Base-by-base conservation (phyloP, 2,329 filamentous ascomycete genomes). In the Akanthomyces muscarius region DNA sequence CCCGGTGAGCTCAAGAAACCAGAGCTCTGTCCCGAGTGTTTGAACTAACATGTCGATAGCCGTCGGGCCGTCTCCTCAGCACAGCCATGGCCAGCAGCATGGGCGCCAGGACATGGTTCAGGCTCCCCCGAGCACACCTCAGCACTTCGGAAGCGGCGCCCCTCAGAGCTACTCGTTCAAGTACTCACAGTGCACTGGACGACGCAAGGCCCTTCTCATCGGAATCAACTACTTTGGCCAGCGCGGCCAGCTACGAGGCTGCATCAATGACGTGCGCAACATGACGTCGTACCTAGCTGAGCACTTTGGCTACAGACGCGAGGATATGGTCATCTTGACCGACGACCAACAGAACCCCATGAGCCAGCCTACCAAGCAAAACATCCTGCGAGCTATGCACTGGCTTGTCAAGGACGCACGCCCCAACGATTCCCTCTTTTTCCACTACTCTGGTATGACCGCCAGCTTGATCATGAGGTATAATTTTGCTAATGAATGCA, bases 171-270 rank as follows among this genome's bases (percentile, higher is more conserved):
- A 97, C 75, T 86, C 82, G 51, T 98, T 93, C 76, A 90, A 94
- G 75, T 97, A 97, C 76, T 97, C 92, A 53, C 89, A 89, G 68
- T 98, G 93, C 74, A 96, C 90, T 5, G 94, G 93, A 52, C 86
- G 88, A 70, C 83, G 93, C 73, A 97, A 97, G 79, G 94, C 93
- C 5, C 80, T 97, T 36, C 77, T 98, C 65, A 94, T 97, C 69
- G 94, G 94, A 62, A 97, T 97, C 81, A 97, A 97, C 78, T 97
- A 98, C 78, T 97, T 97, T 73, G 88, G 90, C 58, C 93, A 97
- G 77, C 87, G 91, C 63, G 93, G 93, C 33, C 91, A 97, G 80
- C 82, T 97, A 54, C 84, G 92, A 63, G 94, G 94, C 52, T 98
- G 94, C 73, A 97, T 97, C 80, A 97, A 98, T 73, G 94, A 98